These are phyloP conservation scores for Corchorus capsularis DNA, from an alignment of 345 rosid genomes.

Conservation along the genomic window DNA sequence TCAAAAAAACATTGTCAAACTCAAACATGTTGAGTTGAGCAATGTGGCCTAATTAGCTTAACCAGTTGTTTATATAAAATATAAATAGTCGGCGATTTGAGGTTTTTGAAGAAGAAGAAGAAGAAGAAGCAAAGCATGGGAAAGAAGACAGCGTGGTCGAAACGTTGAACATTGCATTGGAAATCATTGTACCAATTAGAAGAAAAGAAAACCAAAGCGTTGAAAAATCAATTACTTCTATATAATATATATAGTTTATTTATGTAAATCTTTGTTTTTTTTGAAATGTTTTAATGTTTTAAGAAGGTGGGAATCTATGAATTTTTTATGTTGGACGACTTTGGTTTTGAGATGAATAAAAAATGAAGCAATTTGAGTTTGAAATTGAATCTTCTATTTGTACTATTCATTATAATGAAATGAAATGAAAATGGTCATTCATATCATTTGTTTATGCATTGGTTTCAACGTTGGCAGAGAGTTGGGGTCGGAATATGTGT, in stretches of 20 bases:
- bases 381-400: conserved; percentile 31
- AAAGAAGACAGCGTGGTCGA: conserved; percentile 74
- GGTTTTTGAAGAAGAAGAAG: conserved; percentile 12
- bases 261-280: no score
- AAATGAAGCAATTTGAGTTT: conserved; percentile 15
- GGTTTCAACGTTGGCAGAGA: conserved; percentile 40
- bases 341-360: conserved; percentile 9
- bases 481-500: conserved; percentile 43
- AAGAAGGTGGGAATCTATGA: conserved; percentile 21
- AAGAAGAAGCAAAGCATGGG: conserved; percentile 30
- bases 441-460: not conserved
- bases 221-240: conserved; percentile 16
- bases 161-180: conserved; percentile 62
- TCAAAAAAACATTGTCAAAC: conserved; percentile 10
- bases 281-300: no score
- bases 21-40: conserved; percentile 23
- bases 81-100: conserved; percentile 34
- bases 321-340: conserved; percentile 24
- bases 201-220: conserved; percentile 32
- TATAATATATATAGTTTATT: no score
- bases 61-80: not conserved
- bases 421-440: no score
- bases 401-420: not conserved
- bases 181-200: conserved; percentile 26
- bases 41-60: not conserved